Evolutionary conservation across 1,139 yeast species (phyloP), one percentile per base, ranked within the genome.

Genomic region (Scheffersomyces stambukii): DNA sequence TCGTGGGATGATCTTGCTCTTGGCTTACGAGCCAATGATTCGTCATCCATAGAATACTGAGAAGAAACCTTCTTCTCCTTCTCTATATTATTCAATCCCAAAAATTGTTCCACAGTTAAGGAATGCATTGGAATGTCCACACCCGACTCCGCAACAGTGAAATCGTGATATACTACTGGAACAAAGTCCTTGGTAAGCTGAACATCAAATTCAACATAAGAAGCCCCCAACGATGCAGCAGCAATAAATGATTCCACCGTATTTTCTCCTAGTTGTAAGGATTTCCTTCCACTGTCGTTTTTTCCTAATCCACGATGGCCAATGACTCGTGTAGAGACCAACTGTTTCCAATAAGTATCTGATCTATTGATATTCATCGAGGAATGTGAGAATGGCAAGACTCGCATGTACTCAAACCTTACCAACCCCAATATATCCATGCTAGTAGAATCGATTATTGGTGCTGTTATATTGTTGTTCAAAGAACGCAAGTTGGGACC

Each of bases 301-400:
- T 88, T 89, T 41, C 98, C 98, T 42, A 88, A 65, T 6, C 98
- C 98, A 48, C 98, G 76, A 52, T 91, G 98, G 2, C 98, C 98
- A 58, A 91, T 91, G 20, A 91, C 95, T 39, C 96, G 70, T 2
- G 96, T 85, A 0, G 93, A 77, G 4, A 82, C 89, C 37, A 86
- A 64, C 21, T 91, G 86, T 50, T 84, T 85, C 97, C 97, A 91
- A 56, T 88, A 89, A 1, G 94, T 82, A 32, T 85, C 84, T 2
- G 89, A 75, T 46, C 83, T 71, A 26, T 73, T 75, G 14, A 83
- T 59, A 6, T 74, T 72, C 78, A 83, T 76, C 19, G 75, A 70
- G 7, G 81, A 77, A 50, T 89, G 96, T 21, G 52, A 53, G 50
- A 89, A 89, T 1, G 96, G 80, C 6, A 72, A 77, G 4, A 85